A percentile compares a stretch with the other conserved stretches of the same genome.
Conservation (phyloP, 2,329 filamentous ascomycete genomes). For the Escovopsis sp. region DNA sequence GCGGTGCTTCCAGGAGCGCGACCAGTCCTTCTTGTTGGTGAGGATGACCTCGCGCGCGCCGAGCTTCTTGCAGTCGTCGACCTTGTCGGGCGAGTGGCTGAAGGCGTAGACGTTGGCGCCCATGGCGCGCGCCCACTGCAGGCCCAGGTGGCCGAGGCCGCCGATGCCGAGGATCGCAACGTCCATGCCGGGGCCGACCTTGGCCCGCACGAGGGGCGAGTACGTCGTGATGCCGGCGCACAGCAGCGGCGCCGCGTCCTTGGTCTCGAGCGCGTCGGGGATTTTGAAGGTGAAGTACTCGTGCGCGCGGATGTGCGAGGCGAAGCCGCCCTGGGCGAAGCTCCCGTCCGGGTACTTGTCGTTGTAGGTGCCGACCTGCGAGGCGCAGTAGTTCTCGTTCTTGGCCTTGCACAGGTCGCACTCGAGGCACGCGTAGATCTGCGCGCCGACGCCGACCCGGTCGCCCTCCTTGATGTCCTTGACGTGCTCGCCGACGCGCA, state of each 20-base stretch:
- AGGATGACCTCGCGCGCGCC: conserved; percentile 42
- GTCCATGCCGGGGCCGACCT: conserved; percentile 51
- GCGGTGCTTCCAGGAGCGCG: conserved; percentile 32
- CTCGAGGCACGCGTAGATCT: conserved; percentile 40
- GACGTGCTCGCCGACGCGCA: conserved; percentile 29
- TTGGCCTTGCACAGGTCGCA: conserved; percentile 29
- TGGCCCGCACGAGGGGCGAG: conserved; percentile 50
- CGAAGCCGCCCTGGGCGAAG: conserved; percentile 49
- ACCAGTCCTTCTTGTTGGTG: conserved; percentile 38
- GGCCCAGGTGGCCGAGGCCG: conserved; percentile 57
- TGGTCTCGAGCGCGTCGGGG: conserved; percentile 33
- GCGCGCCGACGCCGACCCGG: conserved; percentile 47
- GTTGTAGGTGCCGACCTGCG: conserved; percentile 41
- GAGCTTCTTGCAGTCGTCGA: conserved; percentile 42
- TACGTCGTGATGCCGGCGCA: conserved; percentile 67
- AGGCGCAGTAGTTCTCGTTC: conserved; percentile 35
- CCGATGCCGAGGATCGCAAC: conserved; percentile 61
- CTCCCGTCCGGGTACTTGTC: conserved; percentile 40
- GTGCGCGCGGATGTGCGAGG: conserved; percentile 32
- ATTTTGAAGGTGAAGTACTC: conserved; percentile 46
- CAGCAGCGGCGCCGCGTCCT: conserved; percentile 50
- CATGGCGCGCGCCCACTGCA: conserved; percentile 56
- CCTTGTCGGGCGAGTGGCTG: conserved; percentile 43
- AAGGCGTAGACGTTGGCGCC: conserved; percentile 52
- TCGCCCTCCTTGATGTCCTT: conserved; percentile 43